These are phyloP conservation scores for Mucor sp. DNA, from an alignment of 371 early-diverging fungal species.

Conservation along the genomic window DNA sequence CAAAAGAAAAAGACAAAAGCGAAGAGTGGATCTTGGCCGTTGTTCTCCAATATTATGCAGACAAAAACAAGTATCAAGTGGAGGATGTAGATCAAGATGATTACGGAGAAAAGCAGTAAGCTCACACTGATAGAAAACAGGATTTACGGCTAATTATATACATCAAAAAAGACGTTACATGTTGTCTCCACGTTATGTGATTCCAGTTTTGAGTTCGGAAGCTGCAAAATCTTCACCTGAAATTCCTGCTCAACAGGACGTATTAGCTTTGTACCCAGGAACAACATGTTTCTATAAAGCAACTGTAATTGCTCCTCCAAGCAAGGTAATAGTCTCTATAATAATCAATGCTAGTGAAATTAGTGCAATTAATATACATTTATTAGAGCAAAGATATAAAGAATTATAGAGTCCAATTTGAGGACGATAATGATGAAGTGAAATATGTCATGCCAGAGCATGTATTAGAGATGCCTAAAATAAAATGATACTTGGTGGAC, in stretches of 20 bases:
- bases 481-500: slow-evolving; percentile 19
- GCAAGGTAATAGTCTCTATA: slow-evolving; percentile 52
- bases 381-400: slow-evolving; percentile 45
- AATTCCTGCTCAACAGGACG: slow-evolving; percentile 67
- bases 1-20: slow-evolving; percentile 60
- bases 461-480: slow-evolving; percentile 66
- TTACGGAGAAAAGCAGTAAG: slow-evolving; percentile 61
- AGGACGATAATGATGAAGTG: slow-evolving; percentile 63
- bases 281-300: slow-evolving; percentile 90
- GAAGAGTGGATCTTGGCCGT: slow-evolving; percentile 80
- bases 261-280: slow-evolving; percentile 82
- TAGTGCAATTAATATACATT: neutral
- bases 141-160: neutral
- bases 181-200: slow-evolving; percentile 60
- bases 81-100: slow-evolving; percentile 80
- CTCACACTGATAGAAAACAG: neutral
- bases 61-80: slow-evolving; percentile 70
- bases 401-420: slow-evolving; percentile 61
- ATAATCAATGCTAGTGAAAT: neutral
- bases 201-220: slow-evolving; percentile 58
- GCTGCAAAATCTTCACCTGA: slow-evolving; percentile 51
- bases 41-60: slow-evolving; percentile 62
- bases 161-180: slow-evolving; percentile 55
- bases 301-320: slow-evolving; percentile 69
- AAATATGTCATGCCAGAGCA: slow-evolving; percentile 47